Conservation (phyloP, 169 alveolate species). For the Amoebophrya sp. region DNA sequence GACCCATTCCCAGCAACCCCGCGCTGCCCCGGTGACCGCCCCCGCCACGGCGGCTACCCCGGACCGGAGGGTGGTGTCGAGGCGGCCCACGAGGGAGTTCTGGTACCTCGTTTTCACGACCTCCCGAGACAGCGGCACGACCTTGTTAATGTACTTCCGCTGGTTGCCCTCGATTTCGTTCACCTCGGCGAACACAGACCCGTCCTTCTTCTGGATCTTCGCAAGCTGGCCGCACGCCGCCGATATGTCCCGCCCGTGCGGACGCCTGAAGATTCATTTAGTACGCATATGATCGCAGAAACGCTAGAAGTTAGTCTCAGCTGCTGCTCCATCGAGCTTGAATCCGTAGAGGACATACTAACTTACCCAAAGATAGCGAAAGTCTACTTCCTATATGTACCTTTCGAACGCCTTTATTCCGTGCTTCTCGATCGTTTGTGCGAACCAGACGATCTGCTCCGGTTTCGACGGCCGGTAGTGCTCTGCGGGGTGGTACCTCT, state of each 20-base stretch:
- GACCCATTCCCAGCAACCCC: too few species aligned
- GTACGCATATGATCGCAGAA: too few species aligned
- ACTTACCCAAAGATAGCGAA: background rate
- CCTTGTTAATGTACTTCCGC: background rate
- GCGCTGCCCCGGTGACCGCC: too few species aligned
- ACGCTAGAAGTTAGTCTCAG: too few species aligned
- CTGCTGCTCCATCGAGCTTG: too few species aligned
- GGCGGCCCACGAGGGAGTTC: too few species aligned
- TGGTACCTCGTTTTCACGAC: too few species aligned
- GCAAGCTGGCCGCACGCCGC: constrained; percentile 21
- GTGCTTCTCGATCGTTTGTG: background rate
- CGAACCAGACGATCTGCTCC: background rate
- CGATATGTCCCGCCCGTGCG: constrained; percentile 11
- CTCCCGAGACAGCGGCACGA: background rate
- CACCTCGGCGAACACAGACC: background rate
- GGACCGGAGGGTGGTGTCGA: too few species aligned
- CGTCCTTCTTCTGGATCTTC: background rate
- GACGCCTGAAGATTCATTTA: too few species aligned
- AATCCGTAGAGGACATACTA: too few species aligned
- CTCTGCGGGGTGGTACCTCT: background rate
- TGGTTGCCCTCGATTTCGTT: background rate
- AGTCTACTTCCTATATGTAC: background rate
- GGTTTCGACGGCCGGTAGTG: background rate
- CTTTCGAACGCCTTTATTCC: background rate
- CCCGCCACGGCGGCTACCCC: too few species aligned